Conservation (phyloP, 2,329 filamentous ascomycete genomes). For the Tothia fuscella region DNA sequence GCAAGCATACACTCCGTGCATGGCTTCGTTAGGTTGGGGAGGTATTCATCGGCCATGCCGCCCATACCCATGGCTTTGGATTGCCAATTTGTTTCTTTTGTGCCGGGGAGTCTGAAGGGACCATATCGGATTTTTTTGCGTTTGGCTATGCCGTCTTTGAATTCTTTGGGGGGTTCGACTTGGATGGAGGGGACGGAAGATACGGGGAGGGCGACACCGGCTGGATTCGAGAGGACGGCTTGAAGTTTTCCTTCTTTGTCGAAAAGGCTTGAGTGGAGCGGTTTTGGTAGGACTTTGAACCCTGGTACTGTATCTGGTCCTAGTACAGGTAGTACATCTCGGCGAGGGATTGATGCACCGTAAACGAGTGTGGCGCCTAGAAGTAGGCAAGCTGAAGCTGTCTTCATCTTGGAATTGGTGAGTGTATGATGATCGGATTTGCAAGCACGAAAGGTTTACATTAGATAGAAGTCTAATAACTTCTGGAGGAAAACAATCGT, state of each 20-base stretch:
- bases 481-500: no score
- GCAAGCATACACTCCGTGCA: conserved; percentile 5
- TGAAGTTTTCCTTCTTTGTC: conserved; percentile 1
- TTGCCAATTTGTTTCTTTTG: conserved; percentile 7
- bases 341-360: no score
- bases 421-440: no score
- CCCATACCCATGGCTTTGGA: neutral
- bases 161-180: neutral
- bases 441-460: no score
- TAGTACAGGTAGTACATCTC: no score
- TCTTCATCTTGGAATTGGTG: no score
- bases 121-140: conserved; percentile 5
- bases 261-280: neutral
- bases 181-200: neutral
- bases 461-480: no score
- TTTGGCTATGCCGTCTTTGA: neutral
- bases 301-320: conserved; percentile 2
- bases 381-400: no score
- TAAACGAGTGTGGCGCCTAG: no score
- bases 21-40: neutral
- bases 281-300: neutral
- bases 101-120: neutral
- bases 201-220: neutral
- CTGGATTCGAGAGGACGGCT: neutral
- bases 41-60: conserved; percentile 5